These are phyloP conservation scores for Astragalus membranaceus DNA, from an alignment of 306 rosid species.

Conservation along the genomic window DNA sequence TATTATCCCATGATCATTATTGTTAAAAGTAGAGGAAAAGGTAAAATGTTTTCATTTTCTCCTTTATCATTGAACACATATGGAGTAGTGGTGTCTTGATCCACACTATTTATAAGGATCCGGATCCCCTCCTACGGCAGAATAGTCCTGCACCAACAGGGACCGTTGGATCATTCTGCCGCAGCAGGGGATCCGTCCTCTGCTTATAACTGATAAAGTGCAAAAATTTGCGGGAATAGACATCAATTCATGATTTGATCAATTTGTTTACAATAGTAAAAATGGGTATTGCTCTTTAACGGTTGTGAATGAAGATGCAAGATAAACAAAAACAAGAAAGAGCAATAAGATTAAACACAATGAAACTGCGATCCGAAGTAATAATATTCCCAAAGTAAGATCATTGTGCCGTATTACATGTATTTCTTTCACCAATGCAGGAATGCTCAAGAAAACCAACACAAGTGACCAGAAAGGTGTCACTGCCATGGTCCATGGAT, in stretches of 20 bases:
- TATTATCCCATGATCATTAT: no score
- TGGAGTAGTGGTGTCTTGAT: no score
- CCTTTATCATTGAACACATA: no score
- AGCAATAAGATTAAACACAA: background rate
- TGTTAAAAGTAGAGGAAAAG: no score
- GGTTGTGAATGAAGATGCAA: background rate
- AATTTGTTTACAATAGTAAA: background rate
- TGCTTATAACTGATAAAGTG: background rate
- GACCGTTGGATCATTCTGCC: no score
- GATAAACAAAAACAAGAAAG: background rate
- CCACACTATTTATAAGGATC: no score
- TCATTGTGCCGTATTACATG: slow-evolving; percentile 14
- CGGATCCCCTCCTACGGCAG: no score
- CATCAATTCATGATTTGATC: background rate
- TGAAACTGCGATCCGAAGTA: background rate
- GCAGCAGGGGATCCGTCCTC: background rate
- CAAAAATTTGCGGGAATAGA: background rate
- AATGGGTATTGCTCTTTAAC: background rate
- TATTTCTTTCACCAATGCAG: background rate
- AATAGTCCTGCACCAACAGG: no score
- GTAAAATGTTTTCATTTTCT: no score
- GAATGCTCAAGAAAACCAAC: background rate
- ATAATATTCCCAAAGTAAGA: background rate
- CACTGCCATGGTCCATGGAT: background rate
- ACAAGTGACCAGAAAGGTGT: background rate